Evolutionary conservation across 768 basidiomycete species (phyloP), one percentile per base, ranked within the genome.

Genomic region (Kondoa subrosea): DNA sequence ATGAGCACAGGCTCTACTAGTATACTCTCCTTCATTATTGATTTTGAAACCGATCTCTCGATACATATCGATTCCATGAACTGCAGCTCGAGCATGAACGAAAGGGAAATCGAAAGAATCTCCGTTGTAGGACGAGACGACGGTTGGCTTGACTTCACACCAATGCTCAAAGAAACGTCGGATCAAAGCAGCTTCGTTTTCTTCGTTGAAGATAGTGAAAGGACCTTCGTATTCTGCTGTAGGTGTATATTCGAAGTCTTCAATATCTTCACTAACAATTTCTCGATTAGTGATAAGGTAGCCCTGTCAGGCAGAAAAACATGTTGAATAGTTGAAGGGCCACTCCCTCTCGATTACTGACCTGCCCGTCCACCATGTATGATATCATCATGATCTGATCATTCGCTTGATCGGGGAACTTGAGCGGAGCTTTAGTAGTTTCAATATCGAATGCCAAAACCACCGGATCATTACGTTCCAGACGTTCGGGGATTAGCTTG

Each of bases 331-430:
- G 30, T 14, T 3, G 12, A 8, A 8, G 40, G 40, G 21, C 12
- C 40, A 50, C 8, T 50, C 8, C 15, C 17, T 26, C 4, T 1
- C 21, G 15, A 16, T n/a, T 26, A 34, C 71, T 34, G 65, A 72
- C 71, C 59, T 92, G 89, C 0, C 91, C 93, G 76, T 99, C 95
- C 21, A 99, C 81, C 92, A 99, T 97, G 78, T 97, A 99, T 57
- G 95, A 99, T 71, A 99, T 97, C 95, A 99, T 99, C 93, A 99
- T 99, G 73, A 99, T 91, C 76, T 96, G 92, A 79, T 97, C 95
- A 29, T 89, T 86, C 4, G 85, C 83, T 72, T 91, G 87, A 79
- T 97, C 95, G 0, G 95, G 93, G 75, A 97, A 97, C 78, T 97
- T 97, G 73, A 97, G 84, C n/a, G 95, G 93, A n/a, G 89, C 87